phyloP scores from a whole-genome alignment of 1,284 basidiomycete species.

The Leccinum fuscescens region DNA sequence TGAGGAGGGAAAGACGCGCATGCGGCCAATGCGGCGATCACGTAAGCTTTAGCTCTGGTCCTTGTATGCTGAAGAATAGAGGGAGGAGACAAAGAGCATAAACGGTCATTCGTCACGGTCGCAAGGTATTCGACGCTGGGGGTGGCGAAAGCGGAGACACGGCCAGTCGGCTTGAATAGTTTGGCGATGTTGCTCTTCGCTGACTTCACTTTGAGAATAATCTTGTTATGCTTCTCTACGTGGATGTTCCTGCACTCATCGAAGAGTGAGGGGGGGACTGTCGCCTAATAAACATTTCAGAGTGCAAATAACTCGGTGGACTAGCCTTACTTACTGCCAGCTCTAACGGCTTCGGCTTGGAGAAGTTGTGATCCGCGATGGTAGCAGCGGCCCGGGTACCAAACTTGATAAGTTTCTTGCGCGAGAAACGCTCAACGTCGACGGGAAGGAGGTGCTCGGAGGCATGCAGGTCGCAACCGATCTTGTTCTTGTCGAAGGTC shows the following conservation, averaged over 20 bases:
- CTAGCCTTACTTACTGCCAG: constrained; percentile 8
- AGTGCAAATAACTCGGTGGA: background rate
- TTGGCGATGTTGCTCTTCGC: constrained; percentile 19
- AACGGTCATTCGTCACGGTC: background rate
- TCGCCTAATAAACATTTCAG: background rate
- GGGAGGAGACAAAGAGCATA: background rate
- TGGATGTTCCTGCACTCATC: background rate
- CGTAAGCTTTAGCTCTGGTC: background rate
- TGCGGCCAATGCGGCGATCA: background rate
- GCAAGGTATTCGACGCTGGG: background rate
- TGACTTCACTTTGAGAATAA: constrained; percentile 15
- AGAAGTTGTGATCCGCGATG: background rate
- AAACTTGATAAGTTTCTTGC: constrained; percentile 13
- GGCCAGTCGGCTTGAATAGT: constrained; percentile 16
- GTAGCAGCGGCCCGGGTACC: background rate
- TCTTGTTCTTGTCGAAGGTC: constrained; percentile 3
- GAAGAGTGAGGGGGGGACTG: background rate
- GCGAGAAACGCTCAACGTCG: background rate
- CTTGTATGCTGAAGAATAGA: background rate
- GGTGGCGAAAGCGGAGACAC: background rate
- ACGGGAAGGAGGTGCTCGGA: background rate
- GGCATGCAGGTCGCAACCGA: background rate
- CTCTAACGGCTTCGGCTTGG: constrained; percentile 1
- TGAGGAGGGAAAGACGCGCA: background rate
- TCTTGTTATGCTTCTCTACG: constrained; percentile 6